Percentiles rank a stretch among this genome's conserved stretches.
Evolutionary conservation across 345 rosid genomes (phyloP).

Genomic region (Diplotaxis tenuifolia): DNA sequence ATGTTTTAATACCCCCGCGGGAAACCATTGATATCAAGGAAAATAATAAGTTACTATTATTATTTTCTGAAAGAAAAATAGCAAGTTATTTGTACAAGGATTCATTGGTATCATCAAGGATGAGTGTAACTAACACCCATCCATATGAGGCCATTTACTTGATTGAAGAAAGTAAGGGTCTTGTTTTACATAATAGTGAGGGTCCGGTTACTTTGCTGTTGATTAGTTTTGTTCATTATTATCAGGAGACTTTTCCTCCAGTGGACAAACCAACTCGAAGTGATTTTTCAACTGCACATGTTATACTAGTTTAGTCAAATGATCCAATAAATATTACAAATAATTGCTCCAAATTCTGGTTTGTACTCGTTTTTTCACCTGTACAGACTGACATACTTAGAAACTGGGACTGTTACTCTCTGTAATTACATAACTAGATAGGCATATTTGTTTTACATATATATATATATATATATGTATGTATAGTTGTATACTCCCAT

Average conservation of each 20-base stretch:
- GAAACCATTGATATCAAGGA: no score
- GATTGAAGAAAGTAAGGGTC: neutral
- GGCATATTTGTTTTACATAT: neutral
- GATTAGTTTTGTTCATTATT: neutral
- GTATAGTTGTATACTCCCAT: no score
- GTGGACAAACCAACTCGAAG: neutral
- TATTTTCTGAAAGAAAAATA: no score
- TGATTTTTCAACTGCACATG: neutral
- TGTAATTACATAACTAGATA: neutral
- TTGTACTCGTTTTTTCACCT: neutral
- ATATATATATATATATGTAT: no score
- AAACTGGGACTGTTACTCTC: conserved; percentile 3
- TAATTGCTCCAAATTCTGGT: neutral
- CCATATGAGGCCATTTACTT: neutral
- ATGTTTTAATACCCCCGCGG: no score
- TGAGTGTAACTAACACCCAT: no score
- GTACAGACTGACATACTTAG: neutral
- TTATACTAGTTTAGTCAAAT: neutral
- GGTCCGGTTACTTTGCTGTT: neutral
- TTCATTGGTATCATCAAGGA: no score
- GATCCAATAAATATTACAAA: neutral
- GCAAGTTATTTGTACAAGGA: no score
- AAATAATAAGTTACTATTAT: no score
- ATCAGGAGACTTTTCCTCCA: neutral
- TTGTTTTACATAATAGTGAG: no score